Evolutionary conservation across 2,329 filamentous ascomycete genomes (phyloP).

Genomic region (Cryphonectria parasitica): DNA sequence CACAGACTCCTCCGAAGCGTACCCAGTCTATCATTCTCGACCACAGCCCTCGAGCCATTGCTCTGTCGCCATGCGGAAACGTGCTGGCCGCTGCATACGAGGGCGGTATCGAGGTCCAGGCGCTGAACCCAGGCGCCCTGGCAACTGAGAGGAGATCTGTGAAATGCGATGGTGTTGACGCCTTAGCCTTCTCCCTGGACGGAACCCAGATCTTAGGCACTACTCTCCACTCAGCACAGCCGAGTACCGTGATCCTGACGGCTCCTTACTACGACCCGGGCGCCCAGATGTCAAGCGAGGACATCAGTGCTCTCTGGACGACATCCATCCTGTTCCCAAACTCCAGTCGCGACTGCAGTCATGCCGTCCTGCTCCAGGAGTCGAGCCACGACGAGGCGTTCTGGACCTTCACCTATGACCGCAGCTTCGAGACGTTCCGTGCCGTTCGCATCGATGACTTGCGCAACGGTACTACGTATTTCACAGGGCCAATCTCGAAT

Average conservation of each 20-base stretch:
- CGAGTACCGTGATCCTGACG: constrained; percentile 75
- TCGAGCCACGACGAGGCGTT: constrained; percentile 66
- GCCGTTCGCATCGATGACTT: constrained; percentile 76
- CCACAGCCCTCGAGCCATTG: constrained; percentile 76
- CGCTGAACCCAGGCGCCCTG: constrained; percentile 66
- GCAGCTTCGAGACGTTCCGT: constrained; percentile 76
- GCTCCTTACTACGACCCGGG: constrained; percentile 80
- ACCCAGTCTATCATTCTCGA: constrained; percentile 78
- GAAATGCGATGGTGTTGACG: constrained; percentile 77
- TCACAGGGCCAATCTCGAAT: constrained; percentile 69
- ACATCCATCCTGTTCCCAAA: constrained; percentile 85
- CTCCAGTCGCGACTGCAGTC: constrained; percentile 76
- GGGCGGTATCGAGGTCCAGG: constrained; percentile 86
- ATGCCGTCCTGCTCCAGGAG: constrained; percentile 71
- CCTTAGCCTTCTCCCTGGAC: constrained; percentile 75
- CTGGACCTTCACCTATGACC: constrained; percentile 80
- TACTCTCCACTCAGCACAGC: constrained; percentile 65
- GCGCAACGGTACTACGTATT: constrained; percentile 77
- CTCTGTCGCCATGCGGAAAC: constrained; percentile 78
- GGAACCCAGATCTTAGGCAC: constrained; percentile 80
- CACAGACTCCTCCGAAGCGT: constrained; percentile 65
- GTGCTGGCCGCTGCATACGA: constrained; percentile 85
- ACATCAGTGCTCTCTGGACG: constrained; percentile 78
- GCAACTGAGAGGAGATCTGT: constrained; percentile 73
- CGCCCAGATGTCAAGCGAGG: constrained; percentile 65